phyloP scores from a whole-genome alignment of 2,329 filamentous ascomycete genomes.

The Tetracladium maxilliforme region DNA sequence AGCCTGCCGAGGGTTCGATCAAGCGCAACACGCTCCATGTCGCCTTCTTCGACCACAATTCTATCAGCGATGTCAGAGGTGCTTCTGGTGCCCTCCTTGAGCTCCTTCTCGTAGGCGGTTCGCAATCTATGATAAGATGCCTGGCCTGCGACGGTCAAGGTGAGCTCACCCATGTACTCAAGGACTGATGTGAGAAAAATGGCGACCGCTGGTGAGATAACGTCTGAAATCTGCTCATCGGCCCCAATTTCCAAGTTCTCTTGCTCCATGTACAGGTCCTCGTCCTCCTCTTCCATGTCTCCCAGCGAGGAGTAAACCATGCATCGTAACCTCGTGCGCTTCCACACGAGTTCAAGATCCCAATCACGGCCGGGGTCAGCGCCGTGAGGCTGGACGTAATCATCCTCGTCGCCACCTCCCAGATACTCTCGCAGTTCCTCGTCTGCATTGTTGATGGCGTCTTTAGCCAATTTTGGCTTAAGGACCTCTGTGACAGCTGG shows the following conservation, averaged over 20 bases:
- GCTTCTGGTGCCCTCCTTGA: constrained; percentile 32
- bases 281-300: constrained; percentile 95
- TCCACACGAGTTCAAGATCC: constrained; percentile 91
- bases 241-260: constrained; percentile 51
- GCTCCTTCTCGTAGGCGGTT: constrained; percentile 40
- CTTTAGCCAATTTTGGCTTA: constrained; percentile 75
- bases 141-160: constrained; percentile 73
- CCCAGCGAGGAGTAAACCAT: constrained; percentile 98
- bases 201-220: constrained; percentile 78
- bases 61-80: constrained; percentile 41
- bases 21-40: constrained; percentile 86
- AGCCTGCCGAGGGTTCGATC: constrained; percentile 78
- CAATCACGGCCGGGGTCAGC: constrained; percentile 45
- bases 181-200: constrained; percentile 94
- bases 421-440: constrained; percentile 82
- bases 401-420: constrained; percentile 64
- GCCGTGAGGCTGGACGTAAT: constrained; percentile 39
- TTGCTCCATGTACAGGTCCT: constrained; percentile 74
- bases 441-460: constrained; percentile 70
- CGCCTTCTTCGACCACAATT: constrained; percentile 73
- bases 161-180: constrained; percentile 87
- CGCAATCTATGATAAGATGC: constrained; percentile 60
- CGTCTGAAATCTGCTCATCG: constrained; percentile 34
- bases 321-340: constrained; percentile 77
- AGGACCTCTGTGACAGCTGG: constrained; percentile 77